Base-by-base conservation (phyloP, 345 rosid genomes). In the Citrus maxima region DNA sequence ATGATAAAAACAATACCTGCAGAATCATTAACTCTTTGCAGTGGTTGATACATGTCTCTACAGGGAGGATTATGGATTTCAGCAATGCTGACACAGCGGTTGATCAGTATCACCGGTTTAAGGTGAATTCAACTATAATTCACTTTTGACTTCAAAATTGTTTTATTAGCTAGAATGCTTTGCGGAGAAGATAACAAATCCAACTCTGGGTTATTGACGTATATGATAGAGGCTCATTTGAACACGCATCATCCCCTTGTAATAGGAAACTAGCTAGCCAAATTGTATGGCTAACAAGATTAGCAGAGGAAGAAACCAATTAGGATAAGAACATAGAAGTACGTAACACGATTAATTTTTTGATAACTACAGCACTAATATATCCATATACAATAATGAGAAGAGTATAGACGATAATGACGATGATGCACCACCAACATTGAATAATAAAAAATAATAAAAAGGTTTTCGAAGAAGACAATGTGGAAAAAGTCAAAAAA, bases 51-150 rank as follows among this genome's bases (percentile, higher is more conserved):
- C 59, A 61, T 61, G 66, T 73, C 73, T 83, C 18, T 21, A 66
- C 86, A 93, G 98, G 98, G 42, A 95, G 85, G 85, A 95, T 95
- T 73, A 28, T 93, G 82, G 99, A 95, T 82, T 92, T 93, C 82
- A 95, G 99, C 93, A 92, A 91, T 93, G 99, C 97, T 76, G 97
- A 95, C 81, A 89, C 85, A 2, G 87, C 98, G 3, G 97, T 93
- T 13, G 99, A 95, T 89, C 99, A 93, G 67, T 95, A 93, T 85
- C 97, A 93, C 76, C 80, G 97, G 51, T 92, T 86, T 72, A 85
- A 90, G 90, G 98, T 93, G 82, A 81, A 78, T 71, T 70, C 49
- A 54, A 6, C 12, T 4, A 35, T 75, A 28, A 12, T 60, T 61
- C 22, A 32, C 64, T 80, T 49, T 63, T 80, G 78, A 73, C 82